Base-by-base conservation (phyloP, 257 asterid genomes). In the Linaria vulgaris region DNA sequence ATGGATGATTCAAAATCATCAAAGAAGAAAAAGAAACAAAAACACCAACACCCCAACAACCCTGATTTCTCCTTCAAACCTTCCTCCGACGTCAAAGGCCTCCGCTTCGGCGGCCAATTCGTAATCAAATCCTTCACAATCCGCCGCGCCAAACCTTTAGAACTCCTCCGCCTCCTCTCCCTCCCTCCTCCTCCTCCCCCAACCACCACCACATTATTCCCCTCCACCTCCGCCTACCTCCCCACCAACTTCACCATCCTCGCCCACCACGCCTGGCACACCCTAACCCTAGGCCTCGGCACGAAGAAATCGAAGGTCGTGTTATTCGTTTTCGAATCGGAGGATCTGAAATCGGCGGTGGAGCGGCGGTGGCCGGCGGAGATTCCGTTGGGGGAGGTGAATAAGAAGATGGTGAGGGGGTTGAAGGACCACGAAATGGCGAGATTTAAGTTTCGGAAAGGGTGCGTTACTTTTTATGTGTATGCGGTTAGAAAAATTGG, bases 191-290 rank as follows among this genome's bases (percentile, higher is more conserved):
- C 90, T 6, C 94, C 95, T 15, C 0, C 14, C 6, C 81, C 83
- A 48, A 23, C 60, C 55, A 30, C 44, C 63, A 45, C 27, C 34
- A 61, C 71, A 0, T 71, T 76, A 0, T 83, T 94, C 65, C 67
- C 89, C n/a, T 94, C 99, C 52, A 78, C 91, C 61, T 79, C 95
- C 48, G 87, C 88, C 0, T 94, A 72, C 71, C 63, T 94, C 41
- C 97, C 99, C 7, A 90, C 96, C 14, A 94, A 94, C 67, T 94
- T 94, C 85, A 94, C 99, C 21, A 94, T 94, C 72, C 83, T 94
- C 22, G 99, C 99, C 0, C 99, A 94, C 77, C 94, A 84, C 68
- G 99, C 99, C 6, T 94, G 99, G 97, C 96, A 94, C 73, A 94
- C 99, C 0, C 85, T 94, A 13, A 90, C 99, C 0, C 68, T 94